These are phyloP conservation scores for Bondarzewia mesenterica DNA, from an alignment of 1,284 basidiomycete species.

Conservation along the genomic window DNA sequence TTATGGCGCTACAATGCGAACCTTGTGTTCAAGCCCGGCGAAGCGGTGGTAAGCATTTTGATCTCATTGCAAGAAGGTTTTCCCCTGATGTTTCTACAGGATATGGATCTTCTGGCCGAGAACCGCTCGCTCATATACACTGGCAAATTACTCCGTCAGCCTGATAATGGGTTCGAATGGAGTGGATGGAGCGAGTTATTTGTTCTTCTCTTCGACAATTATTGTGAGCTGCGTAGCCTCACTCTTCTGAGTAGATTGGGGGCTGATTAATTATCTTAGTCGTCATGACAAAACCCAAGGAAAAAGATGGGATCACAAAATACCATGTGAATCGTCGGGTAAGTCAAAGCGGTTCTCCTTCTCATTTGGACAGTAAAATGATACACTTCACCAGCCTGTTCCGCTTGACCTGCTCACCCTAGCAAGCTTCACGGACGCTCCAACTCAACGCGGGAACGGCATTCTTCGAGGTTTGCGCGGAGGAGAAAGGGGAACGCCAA, in stretches of 20 bases:
- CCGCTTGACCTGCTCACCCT: constrained; percentile 81
- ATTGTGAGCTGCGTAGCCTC: constrained; percentile 45
- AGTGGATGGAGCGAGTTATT: constrained; percentile 82
- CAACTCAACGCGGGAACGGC: constrained; percentile 57
- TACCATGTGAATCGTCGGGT: constrained; percentile 78
- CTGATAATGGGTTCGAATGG: constrained; percentile 77
- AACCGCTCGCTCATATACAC: constrained; percentile 78
- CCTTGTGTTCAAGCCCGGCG: constrained; percentile 72
- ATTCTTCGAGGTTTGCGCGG: constrained; percentile 39
- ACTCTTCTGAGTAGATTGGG: not conserved
- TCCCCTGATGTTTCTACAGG: constrained; percentile 34
- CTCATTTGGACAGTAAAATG: not conserved
- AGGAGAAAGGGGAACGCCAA: constrained; percentile 21
- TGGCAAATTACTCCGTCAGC: constrained; percentile 75
- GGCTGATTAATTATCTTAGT: constrained; percentile 38
- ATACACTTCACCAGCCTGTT: constrained; percentile 54
- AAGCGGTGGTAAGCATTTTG: constrained; percentile 55
- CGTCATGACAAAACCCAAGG: constrained; percentile 80
- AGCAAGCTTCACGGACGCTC: constrained; percentile 71
- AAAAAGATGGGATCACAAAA: constrained; percentile 64
- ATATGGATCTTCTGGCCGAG: constrained; percentile 82
- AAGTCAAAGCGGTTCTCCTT: constrained; percentile 17
- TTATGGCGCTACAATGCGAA: constrained; percentile 80
- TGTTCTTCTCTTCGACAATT: constrained; percentile 89
- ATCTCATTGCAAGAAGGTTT: not conserved